Base-by-base conservation (phyloP, 257 asterid species). In the Osmanthus fragrans region DNA sequence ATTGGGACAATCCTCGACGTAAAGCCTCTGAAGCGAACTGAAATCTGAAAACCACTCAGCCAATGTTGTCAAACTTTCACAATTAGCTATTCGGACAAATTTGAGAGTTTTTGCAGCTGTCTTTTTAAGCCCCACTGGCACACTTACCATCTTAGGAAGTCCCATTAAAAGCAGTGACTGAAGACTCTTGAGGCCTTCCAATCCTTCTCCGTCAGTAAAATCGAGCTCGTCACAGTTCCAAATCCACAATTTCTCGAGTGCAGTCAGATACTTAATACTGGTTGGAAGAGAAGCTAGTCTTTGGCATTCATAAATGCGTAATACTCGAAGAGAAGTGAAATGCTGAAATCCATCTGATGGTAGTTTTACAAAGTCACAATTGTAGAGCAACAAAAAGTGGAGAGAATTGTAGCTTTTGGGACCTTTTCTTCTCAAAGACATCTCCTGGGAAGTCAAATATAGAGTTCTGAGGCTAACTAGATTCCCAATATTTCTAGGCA, bases 191-290 rank as follows among this genome's bases (percentile, higher is more conserved):
- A 84, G 84, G 47, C 90, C 86, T 30, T 72, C 71, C 70, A 88
- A 40, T 66, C 88, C 87, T 5, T 79, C 85, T 47, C 86, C 88
- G 1, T 79, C 79, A 4, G 60, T 47, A 39, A 83, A 72, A 79
- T 84, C 80, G 51, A 88, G 84, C 75, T 86, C 86, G 73, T 84
- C 82, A 39, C 90, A 88, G 86, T 88, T 85, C 90, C 92, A 88
- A 69, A 88, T 83, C 89, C 92, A 86, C 82, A 86, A 39, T 71
- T 89, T 86, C 83, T 87, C 87, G 42, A 89, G 93, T 23, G 86
- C 47, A 64, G 85, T 64, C 13, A 88, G 79, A 77, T 80, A 27
- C 65, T 72, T 85, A 3, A 88, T 80, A 73, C 82, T 73, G 25
- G 72, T 56, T 13, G 87, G 86, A 67, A 88, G 89, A 34, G 85